Conservation (phyloP, 2,329 filamentous ascomycete genomes). For the Exophiala bonariae region DNA sequence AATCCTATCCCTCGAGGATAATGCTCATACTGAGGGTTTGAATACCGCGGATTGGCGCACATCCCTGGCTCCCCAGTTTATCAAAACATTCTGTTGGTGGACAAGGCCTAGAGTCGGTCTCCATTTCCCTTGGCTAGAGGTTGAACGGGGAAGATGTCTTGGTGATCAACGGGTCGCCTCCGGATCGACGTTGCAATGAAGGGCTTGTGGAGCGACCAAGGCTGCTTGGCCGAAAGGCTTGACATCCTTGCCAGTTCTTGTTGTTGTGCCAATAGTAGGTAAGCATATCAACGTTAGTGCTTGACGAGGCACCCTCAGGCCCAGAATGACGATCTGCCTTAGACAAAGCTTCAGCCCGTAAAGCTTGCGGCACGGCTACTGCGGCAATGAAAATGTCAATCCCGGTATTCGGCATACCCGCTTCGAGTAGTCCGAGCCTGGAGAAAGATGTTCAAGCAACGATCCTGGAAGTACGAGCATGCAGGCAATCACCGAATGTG, state of each 20-base stretch:
- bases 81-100: background rate
- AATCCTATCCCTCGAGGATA: background rate
- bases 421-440: no score
- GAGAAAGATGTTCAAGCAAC: no score
- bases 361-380: no score
- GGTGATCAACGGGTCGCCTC: background rate
- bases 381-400: no score
- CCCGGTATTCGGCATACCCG: no score
- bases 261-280: background rate
- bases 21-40: background rate
- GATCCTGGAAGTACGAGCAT: no score
- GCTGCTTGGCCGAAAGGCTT: background rate
- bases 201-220: background rate
- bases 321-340: no score
- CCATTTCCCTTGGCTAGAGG: background rate
- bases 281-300: background rate
- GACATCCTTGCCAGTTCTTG: conserved; percentile 1
- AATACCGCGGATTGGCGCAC: background rate
- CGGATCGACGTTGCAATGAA: background rate
- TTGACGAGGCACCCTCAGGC: no score
- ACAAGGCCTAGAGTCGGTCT: background rate
- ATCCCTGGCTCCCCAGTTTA: background rate
- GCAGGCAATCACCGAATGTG: no score
- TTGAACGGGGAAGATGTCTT: background rate
- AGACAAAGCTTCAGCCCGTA: no score